Percentiles rank a stretch among this genome's conserved stretches.
Evolutionary conservation across 495 filamentous ascomycete genomes (phyloP).

Genomic region (Aspergillus steynii): DNA sequence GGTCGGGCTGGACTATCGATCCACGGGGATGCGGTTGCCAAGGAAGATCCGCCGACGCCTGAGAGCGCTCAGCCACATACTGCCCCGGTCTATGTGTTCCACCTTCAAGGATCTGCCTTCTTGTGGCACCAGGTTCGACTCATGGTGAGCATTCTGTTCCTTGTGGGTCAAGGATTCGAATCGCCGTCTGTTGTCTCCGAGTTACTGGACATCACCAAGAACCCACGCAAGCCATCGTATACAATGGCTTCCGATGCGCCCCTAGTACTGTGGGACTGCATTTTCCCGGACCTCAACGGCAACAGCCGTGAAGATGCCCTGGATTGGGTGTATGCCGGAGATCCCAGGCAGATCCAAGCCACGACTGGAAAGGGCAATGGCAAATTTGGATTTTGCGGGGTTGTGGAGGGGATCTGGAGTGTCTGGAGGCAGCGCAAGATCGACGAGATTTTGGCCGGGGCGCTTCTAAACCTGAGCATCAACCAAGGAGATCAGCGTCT

Average conservation of each 20-base stretch:
- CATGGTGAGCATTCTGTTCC: constrained; percentile 84
- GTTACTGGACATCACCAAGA: constrained; percentile 67
- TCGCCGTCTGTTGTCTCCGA: constrained; percentile 66
- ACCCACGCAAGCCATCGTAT: constrained; percentile 76
- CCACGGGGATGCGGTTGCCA: constrained; percentile 16
- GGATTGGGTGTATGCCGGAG: constrained; percentile 76
- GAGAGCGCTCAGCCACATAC: constrained; percentile 19
- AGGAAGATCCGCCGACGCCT: constrained; percentile 21
- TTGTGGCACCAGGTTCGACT: constrained; percentile 97
- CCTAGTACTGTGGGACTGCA: constrained; percentile 91
- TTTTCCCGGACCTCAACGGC: constrained; percentile 67
- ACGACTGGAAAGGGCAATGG: constrained; percentile 39
- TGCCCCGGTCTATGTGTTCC: constrained; percentile 81
- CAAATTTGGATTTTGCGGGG: constrained; percentile 63
- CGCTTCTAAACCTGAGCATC: constrained; percentile 63
- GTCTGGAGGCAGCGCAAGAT: constrained; percentile 83
- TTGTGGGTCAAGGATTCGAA: constrained; percentile 90
- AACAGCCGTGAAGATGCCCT: constrained; percentile 60
- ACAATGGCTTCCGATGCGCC: constrained; percentile 87
- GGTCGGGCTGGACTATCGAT: constrained; percentile 35
- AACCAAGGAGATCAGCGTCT: constrained; percentile 45
- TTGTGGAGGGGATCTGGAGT: constrained; percentile 76
- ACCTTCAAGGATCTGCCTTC: constrained; percentile 87
- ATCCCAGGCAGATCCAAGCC: constrained; percentile 39
- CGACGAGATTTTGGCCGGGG: constrained; percentile 76